These are phyloP conservation scores for Petunia hybrid DNA, from an alignment of 305 asterid species.

Conservation along the genomic window DNA sequence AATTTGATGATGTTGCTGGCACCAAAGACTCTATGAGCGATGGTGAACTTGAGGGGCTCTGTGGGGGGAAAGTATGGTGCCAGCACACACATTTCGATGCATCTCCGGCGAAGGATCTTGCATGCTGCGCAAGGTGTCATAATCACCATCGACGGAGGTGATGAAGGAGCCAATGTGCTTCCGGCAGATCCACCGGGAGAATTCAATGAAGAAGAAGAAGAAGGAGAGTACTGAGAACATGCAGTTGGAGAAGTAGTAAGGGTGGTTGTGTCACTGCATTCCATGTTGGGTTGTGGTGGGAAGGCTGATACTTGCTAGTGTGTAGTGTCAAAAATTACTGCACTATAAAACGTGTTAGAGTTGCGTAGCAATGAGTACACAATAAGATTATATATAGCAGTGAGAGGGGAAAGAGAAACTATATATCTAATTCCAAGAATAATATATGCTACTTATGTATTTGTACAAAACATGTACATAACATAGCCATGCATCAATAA, in stretches of 20 bases:
- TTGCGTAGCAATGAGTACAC: not conserved
- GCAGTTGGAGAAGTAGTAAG: constrained; percentile 34
- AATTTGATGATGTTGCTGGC: constrained; percentile 37
- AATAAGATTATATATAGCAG: not conserved
- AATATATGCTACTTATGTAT: too few relatives aligned
- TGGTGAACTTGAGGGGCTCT: constrained; percentile 32
- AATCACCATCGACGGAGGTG: constrained; percentile 37
- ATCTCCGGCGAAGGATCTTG: constrained; percentile 75
- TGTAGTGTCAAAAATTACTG: not conserved
- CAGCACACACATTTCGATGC: constrained; percentile 56
- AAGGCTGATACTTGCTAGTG: too few relatives aligned
- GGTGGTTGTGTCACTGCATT: constrained; percentile 22
- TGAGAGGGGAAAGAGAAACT: not conserved
- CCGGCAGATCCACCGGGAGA: constrained; percentile 35
- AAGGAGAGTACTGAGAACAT: constrained; percentile 27
- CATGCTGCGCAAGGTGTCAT: constrained; percentile 79
- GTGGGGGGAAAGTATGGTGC: constrained; percentile 38
- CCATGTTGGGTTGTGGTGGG: constrained; percentile 25
- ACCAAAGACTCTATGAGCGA: constrained; percentile 37
- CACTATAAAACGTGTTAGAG: not conserved
- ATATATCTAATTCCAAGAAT: too few relatives aligned
- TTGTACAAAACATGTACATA: too few relatives aligned
- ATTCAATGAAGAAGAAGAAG: constrained; percentile 37
- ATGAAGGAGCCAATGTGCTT: not conserved
- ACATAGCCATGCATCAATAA: too few relatives aligned